Evolutionary conservation across 768 basidiomycete genomes (phyloP), one percentile per base, ranked within the genome.

Genomic region (Psilocybe sp.): DNA sequence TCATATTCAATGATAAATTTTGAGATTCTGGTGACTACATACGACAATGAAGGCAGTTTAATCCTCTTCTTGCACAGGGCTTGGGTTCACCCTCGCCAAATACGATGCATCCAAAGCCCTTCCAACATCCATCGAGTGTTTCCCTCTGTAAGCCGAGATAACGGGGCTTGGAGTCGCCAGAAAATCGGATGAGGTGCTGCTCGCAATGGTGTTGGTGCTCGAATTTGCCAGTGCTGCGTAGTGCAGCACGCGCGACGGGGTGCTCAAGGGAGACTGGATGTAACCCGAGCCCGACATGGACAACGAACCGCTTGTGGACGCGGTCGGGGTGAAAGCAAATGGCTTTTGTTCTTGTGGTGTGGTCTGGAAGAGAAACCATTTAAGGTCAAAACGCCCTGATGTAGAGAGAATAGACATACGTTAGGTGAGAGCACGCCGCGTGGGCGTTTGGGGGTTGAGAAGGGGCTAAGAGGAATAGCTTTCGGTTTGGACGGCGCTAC

Each of bases 331-430:
- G 46, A 70, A 68, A 3, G 71, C 63, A 49, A 78, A 78, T 0
- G 75, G 64, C 54, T 70, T 75, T 58, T 78, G 75, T 1, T 63
- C 61, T 51, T 73, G 71, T 5, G 74, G 72, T 39, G 69, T 73
- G 20, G 71, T 64, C 73, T 75, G 49, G 10, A 20, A 34, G n/a
- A 38, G 38, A 32, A 13, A 13, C 36, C 19, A 4, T 44, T 40
- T 32, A 36, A 16, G 36, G 28, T 9, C 8, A 39, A 14, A 14
- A 18, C 8, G 14, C 37, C 39, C 13, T 34, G 40, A 39, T 18
- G 23, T 5, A 32, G 19, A 12, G 32, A 12, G n/a, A 38, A 43
- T 11, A n/a, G 36, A 64, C 69, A 35, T 42, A 72, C 73, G 47
- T 73, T 67, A 19, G 74, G 74, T 5, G 75, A 74, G 6, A 77